phyloP scores from a whole-genome alignment of 768 basidiomycete species.

The Kwoniella sp. region DNA sequence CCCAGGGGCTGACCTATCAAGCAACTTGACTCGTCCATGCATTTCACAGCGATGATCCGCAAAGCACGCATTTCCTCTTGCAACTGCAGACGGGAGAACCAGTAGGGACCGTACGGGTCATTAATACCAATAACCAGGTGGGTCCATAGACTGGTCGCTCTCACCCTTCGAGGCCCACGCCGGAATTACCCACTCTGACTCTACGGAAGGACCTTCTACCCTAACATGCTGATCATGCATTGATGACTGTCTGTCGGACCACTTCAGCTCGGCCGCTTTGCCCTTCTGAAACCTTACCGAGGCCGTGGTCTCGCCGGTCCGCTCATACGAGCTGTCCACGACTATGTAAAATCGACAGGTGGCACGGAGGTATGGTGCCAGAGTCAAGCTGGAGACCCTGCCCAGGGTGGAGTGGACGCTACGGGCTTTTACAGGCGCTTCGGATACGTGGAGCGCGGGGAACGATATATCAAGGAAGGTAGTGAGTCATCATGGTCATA shows the following conservation, averaged over 20 bases:
- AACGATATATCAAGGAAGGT: slow-evolving; percentile 25
- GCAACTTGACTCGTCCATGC: neutral
- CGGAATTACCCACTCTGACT: too few relatives aligned
- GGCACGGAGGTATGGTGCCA: slow-evolving; percentile 29
- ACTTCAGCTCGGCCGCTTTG: slow-evolving; percentile 30
- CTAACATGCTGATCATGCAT: neutral
- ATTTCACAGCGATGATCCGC: slow-evolving; percentile 26
- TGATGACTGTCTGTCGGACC: neutral
- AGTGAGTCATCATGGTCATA: slow-evolving; percentile 23
- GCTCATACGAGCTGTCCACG: slow-evolving; percentile 24
- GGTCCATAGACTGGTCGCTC: too few relatives aligned
- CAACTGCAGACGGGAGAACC: neutral
- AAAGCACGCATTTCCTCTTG: slow-evolving; percentile 31
- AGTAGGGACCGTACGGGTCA: slow-evolving; percentile 23
- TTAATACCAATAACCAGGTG: slow-evolving; percentile 21
- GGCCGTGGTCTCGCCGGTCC: slow-evolving; percentile 25
- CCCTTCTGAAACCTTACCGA: slow-evolving; percentile 20
- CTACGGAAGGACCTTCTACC: too few relatives aligned
- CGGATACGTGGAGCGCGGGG: slow-evolving; percentile 26
- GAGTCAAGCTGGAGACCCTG: slow-evolving; percentile 23
- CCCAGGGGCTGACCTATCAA: neutral
- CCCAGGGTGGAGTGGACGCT: slow-evolving; percentile 24
- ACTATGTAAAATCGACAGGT: slow-evolving; percentile 20
- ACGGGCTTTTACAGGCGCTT: slow-evolving; percentile 24
- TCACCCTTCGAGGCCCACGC: too few relatives aligned